Percentiles rank a stretch among this genome's conserved stretches.
Evolutionary conservation across 495 filamentous ascomycete genomes (phyloP).

Genomic region (Aspergillus leporis): DNA sequence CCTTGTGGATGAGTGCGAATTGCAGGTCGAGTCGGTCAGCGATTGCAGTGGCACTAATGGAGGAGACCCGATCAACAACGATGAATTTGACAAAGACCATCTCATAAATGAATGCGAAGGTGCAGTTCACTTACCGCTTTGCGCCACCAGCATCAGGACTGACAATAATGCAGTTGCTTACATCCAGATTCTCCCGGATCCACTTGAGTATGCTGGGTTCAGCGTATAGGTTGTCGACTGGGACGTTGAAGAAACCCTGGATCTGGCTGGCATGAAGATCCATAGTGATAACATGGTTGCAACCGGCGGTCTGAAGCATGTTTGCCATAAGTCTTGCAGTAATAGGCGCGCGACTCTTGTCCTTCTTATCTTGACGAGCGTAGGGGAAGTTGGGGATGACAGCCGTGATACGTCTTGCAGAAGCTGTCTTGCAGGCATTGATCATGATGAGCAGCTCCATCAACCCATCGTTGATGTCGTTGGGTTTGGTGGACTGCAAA

Average conservation of each 20-base stretch:
- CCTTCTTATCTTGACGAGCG: conserved; percentile 99
- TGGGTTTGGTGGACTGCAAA: conserved; percentile 90
- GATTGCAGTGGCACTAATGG: conserved; percentile 81
- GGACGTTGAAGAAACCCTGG: conserved; percentile 95
- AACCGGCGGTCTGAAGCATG: conserved; percentile 94
- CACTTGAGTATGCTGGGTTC: conserved; percentile 90
- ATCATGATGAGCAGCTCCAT: conserved; percentile 99
- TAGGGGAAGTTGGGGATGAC: conserved; percentile 97
- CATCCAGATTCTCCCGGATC: conserved; percentile 83
- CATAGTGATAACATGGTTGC: conserved; percentile 87
- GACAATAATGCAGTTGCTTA: conserved; percentile 88
- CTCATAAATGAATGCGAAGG: not conserved
- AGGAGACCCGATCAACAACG: not conserved
- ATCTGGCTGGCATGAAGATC: conserved; percentile 67
- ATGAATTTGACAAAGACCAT: conserved; percentile 11
- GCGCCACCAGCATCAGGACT: conserved; percentile 96
- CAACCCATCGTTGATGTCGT: conserved; percentile 96
- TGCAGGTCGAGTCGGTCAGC: conserved; percentile 91
- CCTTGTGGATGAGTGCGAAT: conserved; percentile 99
- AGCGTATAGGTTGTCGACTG: conserved; percentile 95
- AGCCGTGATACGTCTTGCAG: conserved; percentile 88
- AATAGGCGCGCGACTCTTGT: conserved; percentile 84
- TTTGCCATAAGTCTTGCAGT: conserved; percentile 94
- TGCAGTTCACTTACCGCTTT: conserved; percentile 68
- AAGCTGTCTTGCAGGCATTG: conserved; percentile 96